These are phyloP conservation scores for Magnolia sinica DNA, from an alignment of 164 flowering plant species.

Conservation along the genomic window DNA sequence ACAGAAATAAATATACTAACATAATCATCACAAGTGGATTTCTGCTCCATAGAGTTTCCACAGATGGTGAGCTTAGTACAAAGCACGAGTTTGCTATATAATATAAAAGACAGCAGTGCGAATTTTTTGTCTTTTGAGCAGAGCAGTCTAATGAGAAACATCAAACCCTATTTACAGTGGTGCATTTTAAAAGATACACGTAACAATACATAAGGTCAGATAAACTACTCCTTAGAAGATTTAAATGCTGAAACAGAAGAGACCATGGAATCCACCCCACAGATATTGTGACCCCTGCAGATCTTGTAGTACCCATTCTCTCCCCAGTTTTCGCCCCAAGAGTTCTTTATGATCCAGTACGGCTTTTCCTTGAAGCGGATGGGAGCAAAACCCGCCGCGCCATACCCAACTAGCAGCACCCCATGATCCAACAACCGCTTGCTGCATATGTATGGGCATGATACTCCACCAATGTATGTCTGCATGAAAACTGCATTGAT, in stretches of 20 bases:
- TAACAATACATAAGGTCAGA: neutral
- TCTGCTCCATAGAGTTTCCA: too few relatives aligned
- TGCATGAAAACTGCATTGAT: constrained; percentile 96
- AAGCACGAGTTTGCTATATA: too few relatives aligned
- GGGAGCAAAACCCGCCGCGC: constrained; percentile 67
- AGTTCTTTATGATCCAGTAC: constrained; percentile 93
- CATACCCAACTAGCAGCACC: constrained; percentile 83
- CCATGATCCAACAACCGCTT: constrained; percentile 75
- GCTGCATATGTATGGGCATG: constrained; percentile 83
- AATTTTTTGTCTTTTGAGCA: neutral
- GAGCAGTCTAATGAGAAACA: neutral
- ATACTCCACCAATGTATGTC: constrained; percentile 82
- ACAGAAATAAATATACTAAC: too few relatives aligned
- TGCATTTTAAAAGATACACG: neutral
- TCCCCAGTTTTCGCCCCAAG: constrained; percentile 96
- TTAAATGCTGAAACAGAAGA: constrained; percentile 67
- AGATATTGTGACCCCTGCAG: constrained; percentile 81
- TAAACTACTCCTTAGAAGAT: constrained; percentile 7
- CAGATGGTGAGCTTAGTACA: too few relatives aligned
- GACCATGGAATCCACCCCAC: constrained; percentile 95
- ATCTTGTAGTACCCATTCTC: constrained; percentile 89
- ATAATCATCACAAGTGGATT: too few relatives aligned
- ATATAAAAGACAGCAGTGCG: too few relatives aligned
- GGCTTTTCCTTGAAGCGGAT: constrained; percentile 78
- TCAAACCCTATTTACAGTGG: neutral